phyloP scores from a whole-genome alignment of 257 asterid genomes.

The Solanum clarkiae region DNA sequence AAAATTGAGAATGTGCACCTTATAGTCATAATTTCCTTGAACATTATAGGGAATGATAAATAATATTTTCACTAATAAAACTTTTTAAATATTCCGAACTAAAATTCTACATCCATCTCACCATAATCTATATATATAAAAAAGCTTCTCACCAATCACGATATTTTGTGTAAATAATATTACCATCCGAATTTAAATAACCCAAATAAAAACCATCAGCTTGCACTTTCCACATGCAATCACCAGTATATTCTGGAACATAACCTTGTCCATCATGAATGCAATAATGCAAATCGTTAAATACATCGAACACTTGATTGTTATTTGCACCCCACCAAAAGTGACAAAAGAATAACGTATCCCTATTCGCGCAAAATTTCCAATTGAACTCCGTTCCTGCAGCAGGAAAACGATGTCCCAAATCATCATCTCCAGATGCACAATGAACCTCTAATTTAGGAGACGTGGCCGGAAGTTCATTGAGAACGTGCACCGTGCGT shows the following conservation, averaged over 20 bases:
- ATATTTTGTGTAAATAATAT: too few species aligned
- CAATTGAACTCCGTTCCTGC: background rate
- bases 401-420: background rate
- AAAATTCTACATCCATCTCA: too few species aligned
- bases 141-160: background rate
- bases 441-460: background rate
- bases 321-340: background rate
- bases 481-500: background rate
- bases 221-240: background rate
- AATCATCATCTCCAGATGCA: background rate
- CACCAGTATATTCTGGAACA: background rate
- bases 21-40: too few species aligned
- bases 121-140: too few species aligned
- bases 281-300: background rate
- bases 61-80: too few species aligned
- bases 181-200: background rate
- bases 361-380: background rate
- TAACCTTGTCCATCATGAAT: background rate
- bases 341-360: background rate
- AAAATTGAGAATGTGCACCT: too few species aligned
- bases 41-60: too few species aligned
- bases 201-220: background rate
- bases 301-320: background rate
- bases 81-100: too few species aligned
- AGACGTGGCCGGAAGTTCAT: background rate